Base-by-base conservation (phyloP, 257 asterid genomes). In the Perilla frutescens region DNA sequence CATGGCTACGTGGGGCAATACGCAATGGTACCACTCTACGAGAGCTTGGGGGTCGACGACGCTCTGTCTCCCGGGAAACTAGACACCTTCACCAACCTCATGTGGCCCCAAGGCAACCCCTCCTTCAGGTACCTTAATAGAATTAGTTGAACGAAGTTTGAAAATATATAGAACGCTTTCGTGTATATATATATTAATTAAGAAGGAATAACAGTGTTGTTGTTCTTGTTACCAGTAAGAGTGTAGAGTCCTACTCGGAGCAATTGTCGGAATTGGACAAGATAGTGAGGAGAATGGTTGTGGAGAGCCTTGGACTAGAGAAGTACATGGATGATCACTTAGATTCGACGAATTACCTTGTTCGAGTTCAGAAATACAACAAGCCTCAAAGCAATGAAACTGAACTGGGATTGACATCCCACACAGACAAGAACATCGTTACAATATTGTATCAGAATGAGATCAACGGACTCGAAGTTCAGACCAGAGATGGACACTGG, bases 1-100 rank as follows among this genome's bases (percentile, higher is more conserved):
- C 90, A 83, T 64, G 95, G 92, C 26, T 90, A 90, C 34, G 81
- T 88, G 15, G 95, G 96, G 14, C 92, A 86, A 31, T 70, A 79
- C 59, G 65, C 88, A 0, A 15, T 50, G 15, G 85, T 84, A 31
- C 93, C 91, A 3, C 85, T 89, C 29, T 89, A 82, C 58, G 93
- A 89, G 43, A 87, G 96, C 79, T 50, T 89, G 84, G 96, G 93
- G 0, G 81, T 89, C 48, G 80, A 65, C 6, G 86, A 86, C 49
- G 86, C 81, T 1, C 75, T 79, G 2, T 57, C 72, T 5, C 66
- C 53, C 2, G 82, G 64, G 7, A 74, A 73, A 31, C 68, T 82
- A 39, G 74, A 81, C 51, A 40, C 47, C 55, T 84, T 89, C 76
- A 40, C 88, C 31, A 58, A 50, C 8, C 69, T 66, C 70, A n/a